Evolutionary conservation across 2,329 filamentous ascomycete genomes (phyloP).

Genomic region (Ophiosphaerella herpotricha): DNA sequence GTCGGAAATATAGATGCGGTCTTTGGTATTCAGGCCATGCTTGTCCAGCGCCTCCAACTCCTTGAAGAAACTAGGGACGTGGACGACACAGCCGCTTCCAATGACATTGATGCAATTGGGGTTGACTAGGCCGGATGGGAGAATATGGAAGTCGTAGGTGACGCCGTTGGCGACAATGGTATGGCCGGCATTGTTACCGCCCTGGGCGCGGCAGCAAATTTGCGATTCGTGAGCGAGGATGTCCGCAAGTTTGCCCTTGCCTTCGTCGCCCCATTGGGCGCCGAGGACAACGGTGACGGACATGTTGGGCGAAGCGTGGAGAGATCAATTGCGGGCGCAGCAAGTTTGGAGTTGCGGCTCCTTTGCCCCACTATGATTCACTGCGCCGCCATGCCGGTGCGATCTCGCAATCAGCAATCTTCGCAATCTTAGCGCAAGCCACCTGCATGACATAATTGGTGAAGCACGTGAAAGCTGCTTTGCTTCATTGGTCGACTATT

Average conservation of each 20-base stretch:
- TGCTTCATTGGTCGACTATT: not conserved
- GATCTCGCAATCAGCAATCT: conserved; percentile 12
- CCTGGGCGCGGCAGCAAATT: conserved; percentile 63
- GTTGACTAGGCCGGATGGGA: conserved; percentile 70
- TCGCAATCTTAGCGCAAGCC: conserved; percentile 11
- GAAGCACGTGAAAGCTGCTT: not conserved
- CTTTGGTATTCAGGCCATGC: conserved; percentile 63
- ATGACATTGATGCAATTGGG: conserved; percentile 74
- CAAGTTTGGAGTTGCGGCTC: not conserved
- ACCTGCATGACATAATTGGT: conserved; percentile 11
- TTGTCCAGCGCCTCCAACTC: conserved; percentile 65
- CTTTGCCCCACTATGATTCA: conserved; percentile 5
- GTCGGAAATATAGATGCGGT: conserved; percentile 67
- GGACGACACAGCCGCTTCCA: conserved; percentile 67
- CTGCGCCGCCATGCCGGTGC: conserved; percentile 22
- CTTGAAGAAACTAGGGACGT: conserved; percentile 69
- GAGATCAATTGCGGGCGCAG: not conserved
- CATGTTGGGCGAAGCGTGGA: conserved; percentile 26
- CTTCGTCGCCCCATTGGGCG: conserved; percentile 65
- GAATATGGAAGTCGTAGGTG: conserved; percentile 52
- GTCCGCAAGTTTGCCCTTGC: conserved; percentile 65
- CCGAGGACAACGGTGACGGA: conserved; percentile 64
- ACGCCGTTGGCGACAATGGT: conserved; percentile 51
- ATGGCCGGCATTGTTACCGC: conserved; percentile 63
- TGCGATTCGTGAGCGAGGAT: conserved; percentile 58